These are phyloP conservation scores for Venustampulla echinocandica DNA, from an alignment of 495 filamentous ascomycete species.

Conservation along the genomic window DNA sequence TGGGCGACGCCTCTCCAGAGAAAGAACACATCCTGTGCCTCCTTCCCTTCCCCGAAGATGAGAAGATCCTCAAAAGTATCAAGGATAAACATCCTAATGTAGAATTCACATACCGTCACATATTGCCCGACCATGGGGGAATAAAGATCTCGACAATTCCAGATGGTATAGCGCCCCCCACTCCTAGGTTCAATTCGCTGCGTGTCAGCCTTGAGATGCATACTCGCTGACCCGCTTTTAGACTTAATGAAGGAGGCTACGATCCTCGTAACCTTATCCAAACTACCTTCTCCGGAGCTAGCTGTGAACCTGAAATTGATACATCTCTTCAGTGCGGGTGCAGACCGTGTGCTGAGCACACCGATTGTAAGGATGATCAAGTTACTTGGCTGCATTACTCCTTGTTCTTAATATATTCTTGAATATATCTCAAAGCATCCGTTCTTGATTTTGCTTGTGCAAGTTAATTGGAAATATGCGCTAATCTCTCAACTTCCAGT, in stretches of 20 bases:
- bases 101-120: constrained; percentile 29
- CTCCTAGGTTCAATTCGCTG: too few species aligned
- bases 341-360: constrained; percentile 53
- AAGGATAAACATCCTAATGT: constrained; percentile 42
- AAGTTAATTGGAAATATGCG: neutral
- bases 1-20: constrained; percentile 18
- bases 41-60: constrained; percentile 35
- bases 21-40: constrained; percentile 29
- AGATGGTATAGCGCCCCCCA: too few species aligned
- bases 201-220: neutral
- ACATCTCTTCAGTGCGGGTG: constrained; percentile 67
- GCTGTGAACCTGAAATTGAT: constrained; percentile 57
- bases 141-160: too few species aligned
- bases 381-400: too few species aligned
- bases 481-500: neutral
- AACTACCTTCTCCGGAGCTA: constrained; percentile 42
- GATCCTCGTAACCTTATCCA: constrained; percentile 50
- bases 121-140: too few species aligned
- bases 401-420: too few species aligned
- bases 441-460: neutral
- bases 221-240: constrained; percentile 1
- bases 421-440: too few species aligned
- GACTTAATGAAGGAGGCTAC: constrained; percentile 54
- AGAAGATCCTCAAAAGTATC: constrained; percentile 33
- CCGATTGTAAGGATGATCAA: constrained; percentile 43